Conservation (phyloP, 2,329 filamentous ascomycete genomes). For the Daldinia eschscholtzii region DNA sequence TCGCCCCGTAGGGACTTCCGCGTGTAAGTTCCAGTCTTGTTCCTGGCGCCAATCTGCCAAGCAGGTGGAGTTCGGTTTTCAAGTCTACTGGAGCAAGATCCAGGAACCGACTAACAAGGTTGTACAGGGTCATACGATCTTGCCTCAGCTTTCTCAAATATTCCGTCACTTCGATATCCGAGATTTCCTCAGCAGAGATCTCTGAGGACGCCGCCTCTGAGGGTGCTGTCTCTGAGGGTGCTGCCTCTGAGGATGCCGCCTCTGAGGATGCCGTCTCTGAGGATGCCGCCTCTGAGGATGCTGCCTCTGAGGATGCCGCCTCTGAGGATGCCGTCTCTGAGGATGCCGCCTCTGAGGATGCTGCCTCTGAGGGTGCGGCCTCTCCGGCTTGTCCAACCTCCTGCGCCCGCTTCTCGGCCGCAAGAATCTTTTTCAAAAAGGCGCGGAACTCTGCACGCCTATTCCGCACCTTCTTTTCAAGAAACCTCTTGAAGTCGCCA, state of each 20-base stretch:
- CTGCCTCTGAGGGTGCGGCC: conserved; percentile 43
- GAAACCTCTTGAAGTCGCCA: conserved; percentile 69
- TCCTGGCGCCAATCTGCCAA: conserved; percentile 43
- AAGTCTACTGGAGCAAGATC: conserved; percentile 67
- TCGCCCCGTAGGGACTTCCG: conserved; percentile 62
- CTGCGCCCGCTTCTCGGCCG: conserved; percentile 55
- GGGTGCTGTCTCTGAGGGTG: conserved; percentile 42
- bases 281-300: conserved; percentile 43
- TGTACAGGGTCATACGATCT: conserved; percentile 65
- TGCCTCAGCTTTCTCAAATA: conserved; percentile 67
- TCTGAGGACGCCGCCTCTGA: conserved; percentile 46
- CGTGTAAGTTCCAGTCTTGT: conserved; percentile 46
- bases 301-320: conserved; percentile 45
- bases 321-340: conserved; percentile 48
- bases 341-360: conserved; percentile 35
- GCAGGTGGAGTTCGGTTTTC: conserved; percentile 50
- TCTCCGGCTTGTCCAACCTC: conserved; percentile 58
- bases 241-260: conserved; percentile 28
- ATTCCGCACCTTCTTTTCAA: conserved; percentile 66
- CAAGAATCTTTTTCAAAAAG: conserved; percentile 65
- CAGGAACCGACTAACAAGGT: conserved; percentile 70
- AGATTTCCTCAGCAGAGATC: conserved; percentile 58
- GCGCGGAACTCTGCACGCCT: conserved; percentile 67
- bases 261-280: conserved; percentile 48
- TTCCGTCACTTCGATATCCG: conserved; percentile 63